These are phyloP conservation scores for Sequoia sempervirens DNA, from an alignment of 75 land plant species.

Conservation along the genomic window DNA sequence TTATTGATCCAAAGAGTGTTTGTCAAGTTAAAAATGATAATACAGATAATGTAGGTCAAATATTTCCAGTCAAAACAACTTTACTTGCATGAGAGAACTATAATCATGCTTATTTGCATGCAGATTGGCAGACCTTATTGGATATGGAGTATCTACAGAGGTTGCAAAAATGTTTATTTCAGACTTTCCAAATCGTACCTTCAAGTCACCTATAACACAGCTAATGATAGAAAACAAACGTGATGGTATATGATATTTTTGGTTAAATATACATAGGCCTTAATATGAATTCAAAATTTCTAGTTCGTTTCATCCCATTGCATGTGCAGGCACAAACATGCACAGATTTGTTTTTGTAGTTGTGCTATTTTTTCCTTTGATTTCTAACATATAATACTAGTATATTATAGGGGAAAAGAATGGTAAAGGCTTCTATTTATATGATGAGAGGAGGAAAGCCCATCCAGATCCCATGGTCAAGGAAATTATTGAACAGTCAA, in stretches of 20 bases:
- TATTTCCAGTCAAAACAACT: background rate
- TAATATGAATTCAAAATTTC: background rate
- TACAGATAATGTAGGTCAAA: background rate
- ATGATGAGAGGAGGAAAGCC: slow-evolving; percentile 84
- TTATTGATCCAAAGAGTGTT: background rate
- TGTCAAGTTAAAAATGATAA: background rate
- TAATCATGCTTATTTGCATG: background rate
- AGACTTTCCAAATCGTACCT: slow-evolving; percentile 67
- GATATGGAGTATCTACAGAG: slow-evolving; percentile 77
- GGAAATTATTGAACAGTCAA: slow-evolving; percentile 55
- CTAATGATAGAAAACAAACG: slow-evolving; percentile 67
- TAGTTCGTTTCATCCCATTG: background rate
- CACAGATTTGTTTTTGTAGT: background rate
- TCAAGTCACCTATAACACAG: slow-evolving; percentile 39
- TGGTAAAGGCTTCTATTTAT: slow-evolving; percentile 83
- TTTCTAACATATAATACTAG: background rate
- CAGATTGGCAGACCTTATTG: slow-evolving; percentile 85
- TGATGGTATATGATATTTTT: slow-evolving; percentile 40
- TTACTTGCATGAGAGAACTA: background rate
- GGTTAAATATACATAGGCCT: background rate
- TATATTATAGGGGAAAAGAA: slow-evolving; percentile 58
- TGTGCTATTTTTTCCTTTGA: background rate
- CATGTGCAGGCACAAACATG: background rate
- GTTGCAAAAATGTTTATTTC: slow-evolving; percentile 35
- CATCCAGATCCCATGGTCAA: slow-evolving; percentile 70